Evolutionary conservation across 1,284 basidiomycete species (phyloP), one percentile per base, ranked within the genome.

Genomic region (Boletus sp.): DNA sequence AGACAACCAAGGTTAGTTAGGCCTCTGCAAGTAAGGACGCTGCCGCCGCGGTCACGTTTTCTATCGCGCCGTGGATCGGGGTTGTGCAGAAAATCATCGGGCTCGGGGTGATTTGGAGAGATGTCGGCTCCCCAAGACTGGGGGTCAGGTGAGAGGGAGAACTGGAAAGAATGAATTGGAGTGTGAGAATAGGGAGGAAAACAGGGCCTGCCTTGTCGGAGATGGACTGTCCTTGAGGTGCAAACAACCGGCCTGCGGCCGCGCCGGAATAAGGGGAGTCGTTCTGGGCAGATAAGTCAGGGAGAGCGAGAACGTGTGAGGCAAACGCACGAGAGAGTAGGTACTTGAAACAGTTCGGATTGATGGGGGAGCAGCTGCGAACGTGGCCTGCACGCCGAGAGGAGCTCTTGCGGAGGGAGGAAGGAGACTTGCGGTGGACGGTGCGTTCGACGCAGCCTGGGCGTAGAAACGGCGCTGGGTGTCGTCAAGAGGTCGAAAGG

Each of bases 1-100:
- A 93, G 70, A 65, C 88, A 91, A 10, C 90, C 90, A 4, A 92
- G 69, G 66, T 93, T 93, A 40, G 76, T 68, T 6, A 91, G 54
- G 19, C 90, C 89, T 61, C 90, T 77, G 40, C 66, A 63, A 9
- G 89, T 91, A 60, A 91, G 81, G 34, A 91, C 72, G 41, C 72
- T 75, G 5, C 84, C 80, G 32, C 80, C 77, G 44, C 68, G 66
- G 61, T 88, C 85, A 42, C 70, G 67, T 51, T 76, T 80, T 50
- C 76, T 67, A 62, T 91, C 87, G 39, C 85, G 73, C 38, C 76
- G 76, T 3, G 88, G 86, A 62, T 88, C 84, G 7, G 85, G 84
- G 56, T 83, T 85, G 64, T 89, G 86, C 33, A 89, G 75, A 44
- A 73, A 75, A 61, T 89, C 86, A 54, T 89, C 86, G 3, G 79